Evolutionary conservation across 2,329 filamentous ascomycete species (phyloP).

Genomic region (Cytospora piceicola): DNA sequence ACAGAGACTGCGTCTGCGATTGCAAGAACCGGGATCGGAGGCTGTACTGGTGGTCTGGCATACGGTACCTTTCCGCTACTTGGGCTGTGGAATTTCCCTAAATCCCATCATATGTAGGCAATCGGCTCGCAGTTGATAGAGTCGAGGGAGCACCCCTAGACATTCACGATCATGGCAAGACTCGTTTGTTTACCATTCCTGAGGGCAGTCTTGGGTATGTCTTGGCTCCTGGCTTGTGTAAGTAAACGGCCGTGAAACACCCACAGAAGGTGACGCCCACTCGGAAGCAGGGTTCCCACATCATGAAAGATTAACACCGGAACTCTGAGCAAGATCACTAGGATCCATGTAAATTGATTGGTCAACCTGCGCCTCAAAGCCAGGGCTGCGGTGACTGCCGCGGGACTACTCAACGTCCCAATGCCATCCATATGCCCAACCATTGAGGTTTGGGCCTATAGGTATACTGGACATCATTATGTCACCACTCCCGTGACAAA

Average conservation of each 20-base stretch:
- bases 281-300: neutral
- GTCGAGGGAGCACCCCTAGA: neutral
- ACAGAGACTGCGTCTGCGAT: too few species aligned
- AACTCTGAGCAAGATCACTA: neutral
- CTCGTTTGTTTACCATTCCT: neutral
- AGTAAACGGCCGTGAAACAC: neutral
- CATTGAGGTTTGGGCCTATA: neutral
- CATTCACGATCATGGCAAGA: neutral
- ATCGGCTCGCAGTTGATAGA: neutral
- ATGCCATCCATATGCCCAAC: neutral
- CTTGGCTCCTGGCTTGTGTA: neutral
- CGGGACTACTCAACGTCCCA: neutral
- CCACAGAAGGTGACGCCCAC: neutral
- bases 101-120: neutral
- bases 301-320: neutral
- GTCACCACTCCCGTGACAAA: neutral
- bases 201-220: neutral
- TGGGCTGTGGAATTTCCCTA: neutral
- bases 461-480: neutral
- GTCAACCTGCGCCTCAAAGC: neutral
- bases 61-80: neutral
- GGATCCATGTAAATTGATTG: conserved; percentile 1
- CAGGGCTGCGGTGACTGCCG: neutral
- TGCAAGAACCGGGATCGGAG: neutral
- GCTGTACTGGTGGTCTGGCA: too few species aligned